A percentile compares a stretch with the other conserved stretches of the same genome.
Evolutionary conservation across 352 stramenopile species (phyloP).

Genomic region (Phytophthora sojae): DNA sequence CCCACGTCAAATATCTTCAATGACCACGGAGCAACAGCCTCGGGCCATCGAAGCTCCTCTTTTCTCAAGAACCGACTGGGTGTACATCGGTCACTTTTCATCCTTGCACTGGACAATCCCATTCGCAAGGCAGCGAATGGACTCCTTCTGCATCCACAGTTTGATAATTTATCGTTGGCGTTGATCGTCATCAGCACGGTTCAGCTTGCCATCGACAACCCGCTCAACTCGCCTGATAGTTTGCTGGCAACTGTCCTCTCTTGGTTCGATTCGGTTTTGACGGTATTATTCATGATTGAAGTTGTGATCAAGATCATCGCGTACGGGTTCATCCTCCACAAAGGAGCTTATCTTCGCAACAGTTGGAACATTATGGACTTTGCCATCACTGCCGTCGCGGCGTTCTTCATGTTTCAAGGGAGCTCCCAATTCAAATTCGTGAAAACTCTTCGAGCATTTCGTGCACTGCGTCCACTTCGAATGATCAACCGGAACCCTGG

Average conservation of each 20-base stretch:
- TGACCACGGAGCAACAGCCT: constrained; percentile 18
- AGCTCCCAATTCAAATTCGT: constrained; percentile 70
- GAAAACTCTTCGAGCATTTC: constrained; percentile 77
- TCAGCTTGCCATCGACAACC: constrained; percentile 80
- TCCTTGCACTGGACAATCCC: constrained; percentile 58
- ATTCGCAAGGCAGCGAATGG: constrained; percentile 55
- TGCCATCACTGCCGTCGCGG: constrained; percentile 76
- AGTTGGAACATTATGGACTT: constrained; percentile 94
- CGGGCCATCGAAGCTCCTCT: constrained; percentile 9
- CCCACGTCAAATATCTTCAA: constrained; percentile 45
- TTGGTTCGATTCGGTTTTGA: constrained; percentile 72
- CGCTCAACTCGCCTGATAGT: constrained; percentile 55
- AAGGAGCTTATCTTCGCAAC: constrained; percentile 79
- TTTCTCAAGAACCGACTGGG: constrained; percentile 25
- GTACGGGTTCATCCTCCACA: constrained; percentile 72
- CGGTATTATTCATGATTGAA: constrained; percentile 89
- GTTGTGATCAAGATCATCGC: constrained; percentile 89
- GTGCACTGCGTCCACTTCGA: constrained; percentile 81
- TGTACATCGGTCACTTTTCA: constrained; percentile 45
- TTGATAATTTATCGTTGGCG: constrained; percentile 80
- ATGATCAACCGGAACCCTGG: constrained; percentile 86
- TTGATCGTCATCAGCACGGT: constrained; percentile 81
- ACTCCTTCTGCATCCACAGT: constrained; percentile 67
- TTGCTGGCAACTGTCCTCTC: constrained; percentile 61
- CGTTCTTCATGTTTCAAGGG: constrained; percentile 82